Evolutionary conservation across 345 rosid species (phyloP), one percentile per base, ranked within the genome.

Genomic region (Brassica rapa): DNA sequence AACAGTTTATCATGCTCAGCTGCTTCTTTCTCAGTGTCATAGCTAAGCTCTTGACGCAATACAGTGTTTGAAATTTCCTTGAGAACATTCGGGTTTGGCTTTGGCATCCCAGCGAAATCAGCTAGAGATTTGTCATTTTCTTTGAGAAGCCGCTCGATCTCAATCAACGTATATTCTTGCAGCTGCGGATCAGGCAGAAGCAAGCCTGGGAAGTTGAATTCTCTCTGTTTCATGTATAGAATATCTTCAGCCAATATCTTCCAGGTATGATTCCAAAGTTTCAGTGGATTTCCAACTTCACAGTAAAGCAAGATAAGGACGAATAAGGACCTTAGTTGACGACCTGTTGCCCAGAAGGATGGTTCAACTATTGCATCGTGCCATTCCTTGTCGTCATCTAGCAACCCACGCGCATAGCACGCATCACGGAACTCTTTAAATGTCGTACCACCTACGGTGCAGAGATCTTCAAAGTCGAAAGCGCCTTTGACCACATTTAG

Each of bases 341-440:
- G n/a, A 4, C 35, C 8, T 6, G 35, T 24, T 11, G 35, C 71
- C 71, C 71, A 68, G 3, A 4, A 6, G 25, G 71, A 10, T 0
- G 56, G 19, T 11, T 68, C 71, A 5, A 43, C 21, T 14, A 68
- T 5, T 5, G 59, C 33, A 5, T 41, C 59, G 7, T 23, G 32
- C 71, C 33, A 68, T 43, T 68, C 71, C 6, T 68, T 68, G 10
- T 68, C 71, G n/a, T 46, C 59, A 0, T 68, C 71, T 43, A 68
- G 35, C 46, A 68, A 46, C 4, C 71, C 71, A 4, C 59, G 6
- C 3, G 71, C 56, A 2, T 41, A 41, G 6, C 71, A 68, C 1
- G 37, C 71, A 2, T 68, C 59, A 11, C 2, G 27, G 11, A 41
- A 68, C 6, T 8, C 3, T 2, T 25, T 1, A 46, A 43, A 24